These are phyloP conservation scores for Camellia oleifera DNA, from an alignment of 179 eudicot genomes.

Conservation along the genomic window DNA sequence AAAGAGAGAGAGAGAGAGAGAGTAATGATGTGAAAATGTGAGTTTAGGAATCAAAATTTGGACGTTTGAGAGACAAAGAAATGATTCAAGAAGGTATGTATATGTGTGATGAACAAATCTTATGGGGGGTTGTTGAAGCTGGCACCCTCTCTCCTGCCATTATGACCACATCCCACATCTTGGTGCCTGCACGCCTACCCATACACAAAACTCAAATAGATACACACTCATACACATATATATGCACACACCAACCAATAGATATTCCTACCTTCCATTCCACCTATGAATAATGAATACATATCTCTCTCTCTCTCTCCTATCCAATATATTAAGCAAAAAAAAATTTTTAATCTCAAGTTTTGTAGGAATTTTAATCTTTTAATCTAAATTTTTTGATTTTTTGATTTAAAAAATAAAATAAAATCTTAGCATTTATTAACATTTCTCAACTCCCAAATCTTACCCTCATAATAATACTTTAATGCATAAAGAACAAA, in stretches of 20 bases:
- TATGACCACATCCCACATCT: conserved; percentile 16
- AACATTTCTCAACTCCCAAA: no score
- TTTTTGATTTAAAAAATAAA: no score
- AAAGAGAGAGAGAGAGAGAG: neutral
- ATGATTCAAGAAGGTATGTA: conserved; percentile 12
- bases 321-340: no score
- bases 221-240: neutral
- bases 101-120: conserved; percentile 11
- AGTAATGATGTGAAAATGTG: conserved; percentile 20
- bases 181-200: conserved; percentile 20
- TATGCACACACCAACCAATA: neutral
- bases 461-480: no score
- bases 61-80: conserved; percentile 2
- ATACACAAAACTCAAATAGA: conserved; percentile 20
- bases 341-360: no score
- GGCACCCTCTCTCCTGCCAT: conserved; percentile 4
- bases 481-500: no score
- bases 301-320: no score
- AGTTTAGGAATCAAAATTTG: conserved; percentile 16
- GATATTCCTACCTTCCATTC: neutral
- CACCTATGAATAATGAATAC: neutral
- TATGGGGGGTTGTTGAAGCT: neutral
- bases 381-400: no score
- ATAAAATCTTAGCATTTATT: no score
- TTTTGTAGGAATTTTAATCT: no score